Conservation (phyloP, 495 filamentous ascomycete species). For the Viridothelium virens region DNA sequence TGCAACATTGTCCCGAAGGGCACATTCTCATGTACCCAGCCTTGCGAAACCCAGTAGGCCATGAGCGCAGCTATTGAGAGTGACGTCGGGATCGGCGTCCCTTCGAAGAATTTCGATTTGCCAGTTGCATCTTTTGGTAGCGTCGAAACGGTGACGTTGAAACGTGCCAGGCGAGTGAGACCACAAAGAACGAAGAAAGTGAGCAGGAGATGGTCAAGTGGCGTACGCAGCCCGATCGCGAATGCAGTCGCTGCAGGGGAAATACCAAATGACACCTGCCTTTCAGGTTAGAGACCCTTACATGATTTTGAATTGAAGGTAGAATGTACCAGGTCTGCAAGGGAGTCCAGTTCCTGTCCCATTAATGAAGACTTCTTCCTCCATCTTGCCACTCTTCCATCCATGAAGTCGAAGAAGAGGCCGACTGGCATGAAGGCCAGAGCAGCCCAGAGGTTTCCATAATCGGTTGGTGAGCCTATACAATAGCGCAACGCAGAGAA, state of each 20-base stretch:
- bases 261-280: constrained; percentile 90
- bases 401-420: constrained; percentile 97
- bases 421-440: constrained; percentile 86
- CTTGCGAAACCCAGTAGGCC: constrained; percentile 78
- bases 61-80: constrained; percentile 72
- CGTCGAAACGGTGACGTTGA: constrained; percentile 86
- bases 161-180: constrained; percentile 84
- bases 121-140: constrained; percentile 86
- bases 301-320: not conserved
- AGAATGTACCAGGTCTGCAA: constrained; percentile 76
- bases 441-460: constrained; percentile 65
- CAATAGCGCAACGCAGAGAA: constrained; percentile 95
- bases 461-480: constrained; percentile 60
- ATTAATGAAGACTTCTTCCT: constrained; percentile 90
- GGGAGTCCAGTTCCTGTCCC: constrained; percentile 96
- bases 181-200: constrained; percentile 92
- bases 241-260: constrained; percentile 82
- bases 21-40: constrained; percentile 68
- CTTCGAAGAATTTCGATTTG: constrained; percentile 92
- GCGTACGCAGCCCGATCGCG: constrained; percentile 78
- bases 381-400: constrained; percentile 93
- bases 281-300: not conserved
- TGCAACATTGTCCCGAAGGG: constrained; percentile 59
- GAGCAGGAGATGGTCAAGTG: constrained; percentile 76
- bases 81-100: constrained; percentile 89